phyloP scores from a whole-genome alignment of 1,284 basidiomycete species.

The Vanrija humicola region DNA sequence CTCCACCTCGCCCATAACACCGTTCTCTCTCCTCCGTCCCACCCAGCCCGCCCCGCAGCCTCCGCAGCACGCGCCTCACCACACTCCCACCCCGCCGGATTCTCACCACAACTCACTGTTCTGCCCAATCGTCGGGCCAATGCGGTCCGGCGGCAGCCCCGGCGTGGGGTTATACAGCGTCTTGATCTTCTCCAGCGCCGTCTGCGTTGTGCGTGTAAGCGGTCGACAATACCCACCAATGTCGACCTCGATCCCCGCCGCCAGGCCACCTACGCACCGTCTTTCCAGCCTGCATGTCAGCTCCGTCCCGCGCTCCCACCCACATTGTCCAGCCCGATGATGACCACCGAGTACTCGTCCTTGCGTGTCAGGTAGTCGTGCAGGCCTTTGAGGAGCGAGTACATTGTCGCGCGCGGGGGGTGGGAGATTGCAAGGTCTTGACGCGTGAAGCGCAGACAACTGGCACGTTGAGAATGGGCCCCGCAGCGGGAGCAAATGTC shows the following conservation, averaged over 20 bases:
- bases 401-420: slow-evolving; percentile 54
- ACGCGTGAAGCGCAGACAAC: neutral
- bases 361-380: slow-evolving; percentile 86
- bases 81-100: too few species aligned
- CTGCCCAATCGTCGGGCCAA: slow-evolving; percentile 89
- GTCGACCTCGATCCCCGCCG: neutral
- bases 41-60: too few species aligned
- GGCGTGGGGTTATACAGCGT: slow-evolving; percentile 80
- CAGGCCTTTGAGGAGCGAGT: slow-evolving; percentile 83
- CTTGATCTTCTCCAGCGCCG: slow-evolving; percentile 86
- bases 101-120: slow-evolving; percentile 62
- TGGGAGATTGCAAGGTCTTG: neutral
- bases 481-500: slow-evolving; percentile 3
- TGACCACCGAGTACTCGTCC: slow-evolving; percentile 89
- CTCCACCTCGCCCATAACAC: too few species aligned
- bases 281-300: slow-evolving; percentile 65
- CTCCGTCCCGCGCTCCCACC: neutral
- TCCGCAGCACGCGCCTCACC: too few species aligned
- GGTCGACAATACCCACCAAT: too few species aligned
- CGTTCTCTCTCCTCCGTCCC: too few species aligned
- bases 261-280: slow-evolving; percentile 57
- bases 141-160: slow-evolving; percentile 78
- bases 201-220: slow-evolving; percentile 55
- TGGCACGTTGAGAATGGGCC: neutral
- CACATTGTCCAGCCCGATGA: slow-evolving; percentile 64